Evolutionary conservation across 352 stramenopile genomes (phyloP).

Genomic region (Pythium volutum): DNA sequence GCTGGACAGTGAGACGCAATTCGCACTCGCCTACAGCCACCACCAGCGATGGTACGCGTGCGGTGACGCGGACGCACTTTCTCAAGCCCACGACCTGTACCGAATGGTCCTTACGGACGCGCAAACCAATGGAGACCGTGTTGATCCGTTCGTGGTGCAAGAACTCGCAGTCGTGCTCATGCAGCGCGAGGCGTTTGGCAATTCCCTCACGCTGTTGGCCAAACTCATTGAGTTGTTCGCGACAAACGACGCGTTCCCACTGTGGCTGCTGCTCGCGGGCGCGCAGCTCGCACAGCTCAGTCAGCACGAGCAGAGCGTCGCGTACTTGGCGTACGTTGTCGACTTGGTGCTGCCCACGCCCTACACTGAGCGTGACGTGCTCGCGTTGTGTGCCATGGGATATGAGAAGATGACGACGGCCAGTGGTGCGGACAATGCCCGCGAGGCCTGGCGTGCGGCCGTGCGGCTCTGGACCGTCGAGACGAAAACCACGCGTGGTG

Average conservation of each 20-base stretch:
- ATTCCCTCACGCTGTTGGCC: constrained; percentile 49
- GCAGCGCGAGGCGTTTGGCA: constrained; percentile 47
- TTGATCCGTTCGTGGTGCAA: constrained; percentile 51
- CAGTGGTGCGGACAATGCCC: background rate
- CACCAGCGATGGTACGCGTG: constrained; percentile 66
- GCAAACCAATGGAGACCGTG: background rate
- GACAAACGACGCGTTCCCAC: constrained; percentile 36
- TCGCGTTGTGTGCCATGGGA: constrained; percentile 53
- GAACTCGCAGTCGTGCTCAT: constrained; percentile 64
- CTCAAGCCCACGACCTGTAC: constrained; percentile 47
- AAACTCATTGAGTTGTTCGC: constrained; percentile 62
- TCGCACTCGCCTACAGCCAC: constrained; percentile 57
- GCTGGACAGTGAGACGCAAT: constrained; percentile 2
- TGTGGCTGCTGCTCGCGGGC: constrained; percentile 61
- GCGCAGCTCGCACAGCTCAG: constrained; percentile 57
- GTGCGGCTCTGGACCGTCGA: constrained; percentile 49
- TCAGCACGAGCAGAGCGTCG: constrained; percentile 50
- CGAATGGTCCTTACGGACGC: constrained; percentile 23
- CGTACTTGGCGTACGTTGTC: constrained; percentile 56
- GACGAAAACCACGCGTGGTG: constrained; percentile 28
- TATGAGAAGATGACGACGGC: constrained; percentile 33
- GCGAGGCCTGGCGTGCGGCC: constrained; percentile 59
- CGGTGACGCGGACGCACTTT: constrained; percentile 50
- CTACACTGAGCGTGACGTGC: constrained; percentile 59
- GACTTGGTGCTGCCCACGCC: constrained; percentile 42